Conservation (phyloP, 768 basidiomycete genomes). For the Psilocybe sp. region DNA sequence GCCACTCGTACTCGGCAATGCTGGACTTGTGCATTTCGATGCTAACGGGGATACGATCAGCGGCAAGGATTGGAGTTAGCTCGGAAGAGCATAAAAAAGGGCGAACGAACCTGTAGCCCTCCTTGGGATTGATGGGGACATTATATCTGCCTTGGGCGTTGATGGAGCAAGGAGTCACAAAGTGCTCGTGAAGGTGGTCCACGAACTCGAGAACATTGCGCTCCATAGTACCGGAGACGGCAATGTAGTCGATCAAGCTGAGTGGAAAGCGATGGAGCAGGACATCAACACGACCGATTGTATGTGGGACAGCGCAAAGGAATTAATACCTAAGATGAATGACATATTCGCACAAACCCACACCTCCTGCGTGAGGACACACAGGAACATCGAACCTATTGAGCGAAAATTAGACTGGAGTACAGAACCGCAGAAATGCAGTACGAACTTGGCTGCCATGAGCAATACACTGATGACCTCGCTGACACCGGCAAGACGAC, state of each 20-base stretch:
- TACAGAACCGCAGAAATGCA: background rate
- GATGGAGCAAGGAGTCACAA: constrained; percentile 84
- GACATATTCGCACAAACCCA: constrained; percentile 90
- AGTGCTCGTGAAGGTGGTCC: constrained; percentile 93
- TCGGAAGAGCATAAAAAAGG: background rate
- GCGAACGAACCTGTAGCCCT: constrained; percentile 66
- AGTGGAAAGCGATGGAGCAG: background rate
- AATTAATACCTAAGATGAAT: constrained; percentile 67
- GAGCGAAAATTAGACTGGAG: background rate
- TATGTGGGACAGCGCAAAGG: background rate
- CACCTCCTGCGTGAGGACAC: constrained; percentile 93
- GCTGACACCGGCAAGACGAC: constrained; percentile 89
- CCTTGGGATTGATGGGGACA: constrained; percentile 69
- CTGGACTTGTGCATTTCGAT: constrained; percentile 86
- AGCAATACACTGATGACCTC: constrained; percentile 88
- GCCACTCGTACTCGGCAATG: constrained; percentile 84
- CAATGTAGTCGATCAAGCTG: constrained; percentile 91
- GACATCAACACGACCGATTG: background rate
- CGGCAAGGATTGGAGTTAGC: background rate
- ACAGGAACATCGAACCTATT: constrained; percentile 77
- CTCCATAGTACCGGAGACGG: constrained; percentile 88
- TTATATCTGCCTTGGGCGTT: constrained; percentile 85
- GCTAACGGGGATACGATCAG: constrained; percentile 34
- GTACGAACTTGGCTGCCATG: constrained; percentile 79
- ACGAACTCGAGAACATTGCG: constrained; percentile 91